Percentiles rank a stretch among this genome's conserved stretches.
These are phyloP conservation scores for Elongisporangium prolatum DNA, from an alignment of 352 stramenopile genomes.

Conservation along the genomic window DNA sequence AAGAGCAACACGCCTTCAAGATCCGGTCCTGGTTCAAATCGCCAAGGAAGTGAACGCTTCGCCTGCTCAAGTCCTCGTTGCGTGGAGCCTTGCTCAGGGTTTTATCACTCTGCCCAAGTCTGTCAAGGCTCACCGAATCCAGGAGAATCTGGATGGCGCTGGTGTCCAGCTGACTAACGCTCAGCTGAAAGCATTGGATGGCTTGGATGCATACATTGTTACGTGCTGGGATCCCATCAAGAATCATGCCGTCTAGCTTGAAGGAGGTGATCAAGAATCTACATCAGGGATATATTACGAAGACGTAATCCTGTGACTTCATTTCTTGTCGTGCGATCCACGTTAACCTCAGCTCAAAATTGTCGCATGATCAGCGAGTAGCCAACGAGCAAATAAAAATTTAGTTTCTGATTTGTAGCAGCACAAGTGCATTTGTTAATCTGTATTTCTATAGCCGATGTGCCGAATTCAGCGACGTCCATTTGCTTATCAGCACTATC, in stretches of 20 bases:
- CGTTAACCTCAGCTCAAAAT: no score
- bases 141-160: conserved; percentile 43
- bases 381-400: not conserved
- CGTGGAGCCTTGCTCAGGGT: conserved; percentile 34
- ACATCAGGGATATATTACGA: no score
- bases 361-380: no score
- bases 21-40: conserved; percentile 28
- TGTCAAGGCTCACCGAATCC: conserved; percentile 38
- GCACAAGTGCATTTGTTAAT: not conserved
- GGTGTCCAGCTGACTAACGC: conserved; percentile 23
- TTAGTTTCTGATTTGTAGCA: not conserved
- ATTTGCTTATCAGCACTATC: conserved; percentile 70
- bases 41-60: conserved; percentile 24
- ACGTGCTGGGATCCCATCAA: conserved; percentile 4
- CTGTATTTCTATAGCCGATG: not conserved
- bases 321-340: no score
- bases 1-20: conserved; percentile 35
- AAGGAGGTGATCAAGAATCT: no score
- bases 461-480: conserved; percentile 21
- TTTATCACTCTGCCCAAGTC: conserved; percentile 61
- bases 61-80: conserved; percentile 39
- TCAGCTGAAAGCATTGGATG: not conserved
- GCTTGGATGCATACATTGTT: not conserved
- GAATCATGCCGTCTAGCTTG: not conserved
- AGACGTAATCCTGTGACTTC: no score